A percentile compares a stretch with the other conserved stretches of the same genome.
Conservation (phyloP, 169 alveolate genomes). For the Plasmodium ovale region DNA sequence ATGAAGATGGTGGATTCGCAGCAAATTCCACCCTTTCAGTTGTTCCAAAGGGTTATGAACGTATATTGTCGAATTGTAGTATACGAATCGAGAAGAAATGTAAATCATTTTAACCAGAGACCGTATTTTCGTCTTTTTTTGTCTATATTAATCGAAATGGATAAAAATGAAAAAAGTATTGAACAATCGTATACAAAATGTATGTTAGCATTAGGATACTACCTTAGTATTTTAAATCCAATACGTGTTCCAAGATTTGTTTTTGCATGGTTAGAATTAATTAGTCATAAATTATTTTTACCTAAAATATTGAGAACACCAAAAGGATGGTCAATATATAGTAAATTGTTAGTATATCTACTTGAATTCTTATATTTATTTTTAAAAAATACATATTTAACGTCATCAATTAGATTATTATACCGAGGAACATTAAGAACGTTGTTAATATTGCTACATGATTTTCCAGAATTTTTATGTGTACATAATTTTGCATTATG, state of each 20-base stretch:
- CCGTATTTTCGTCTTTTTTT: slow-evolving; percentile 83
- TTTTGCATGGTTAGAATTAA: slow-evolving; percentile 96
- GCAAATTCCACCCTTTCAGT: slow-evolving; percentile 89
- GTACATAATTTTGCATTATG: slow-evolving; percentile 93
- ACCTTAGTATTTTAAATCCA: slow-evolving; percentile 88
- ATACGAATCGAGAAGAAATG: slow-evolving; percentile 77
- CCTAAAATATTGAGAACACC: slow-evolving; percentile 88
- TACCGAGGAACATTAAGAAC: slow-evolving; percentile 86
- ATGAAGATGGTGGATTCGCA: slow-evolving; percentile 88
- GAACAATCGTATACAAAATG: slow-evolving; percentile 81
- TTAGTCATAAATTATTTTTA: slow-evolving; percentile 93
- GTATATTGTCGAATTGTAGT: slow-evolving; percentile 85
- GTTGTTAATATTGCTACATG: slow-evolving; percentile 92
- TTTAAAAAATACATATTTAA: slow-evolving; percentile 76
- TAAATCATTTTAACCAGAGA: slow-evolving; percentile 79
- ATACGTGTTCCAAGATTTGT: slow-evolving; percentile 96
- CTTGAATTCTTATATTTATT: slow-evolving; percentile 77
- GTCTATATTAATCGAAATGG: slow-evolving; percentile 81
- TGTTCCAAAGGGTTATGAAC: slow-evolving; percentile 88
- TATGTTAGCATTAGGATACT: slow-evolving; percentile 82
- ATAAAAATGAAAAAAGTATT: slow-evolving; percentile 80
- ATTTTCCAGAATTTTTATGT: slow-evolving; percentile 96
- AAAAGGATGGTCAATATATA: slow-evolving; percentile 84
- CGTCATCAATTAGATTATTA: slow-evolving; percentile 45
- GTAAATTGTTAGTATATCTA: slow-evolving; percentile 80